Conservation (phyloP, 179 eudicot species). For the Camellia oleifera region DNA sequence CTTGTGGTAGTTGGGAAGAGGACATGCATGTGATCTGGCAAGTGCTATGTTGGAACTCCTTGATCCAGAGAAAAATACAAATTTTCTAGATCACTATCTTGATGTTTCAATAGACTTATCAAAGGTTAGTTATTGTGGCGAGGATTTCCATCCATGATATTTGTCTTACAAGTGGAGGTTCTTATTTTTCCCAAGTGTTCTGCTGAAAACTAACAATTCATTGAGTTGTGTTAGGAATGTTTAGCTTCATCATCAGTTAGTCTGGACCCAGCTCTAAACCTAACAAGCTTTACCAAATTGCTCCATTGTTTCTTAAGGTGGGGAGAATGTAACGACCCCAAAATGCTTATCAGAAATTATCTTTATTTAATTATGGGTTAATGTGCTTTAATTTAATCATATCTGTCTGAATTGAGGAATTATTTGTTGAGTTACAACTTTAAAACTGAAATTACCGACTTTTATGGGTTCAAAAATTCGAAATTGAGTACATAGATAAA, state of each 20-base stretch:
- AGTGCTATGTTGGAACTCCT: slow-evolving; percentile 99
- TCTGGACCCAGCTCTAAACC: neutral
- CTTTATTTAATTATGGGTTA: too few relatives aligned
- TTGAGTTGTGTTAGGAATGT: too few relatives aligned
- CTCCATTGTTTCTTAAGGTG: neutral
- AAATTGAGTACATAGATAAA: too few relatives aligned
- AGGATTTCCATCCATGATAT: neutral
- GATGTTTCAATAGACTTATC: slow-evolving; percentile 85
- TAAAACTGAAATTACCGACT: too few relatives aligned
- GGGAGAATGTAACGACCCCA: too few relatives aligned
- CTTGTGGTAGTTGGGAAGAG: slow-evolving; percentile 69
- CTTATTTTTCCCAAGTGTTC: neutral
- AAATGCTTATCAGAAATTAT: too few relatives aligned
- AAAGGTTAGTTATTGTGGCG: slow-evolving; percentile 54
- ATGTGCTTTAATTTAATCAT: too few relatives aligned
- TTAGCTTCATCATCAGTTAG: neutral
- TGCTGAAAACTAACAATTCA: neutral
- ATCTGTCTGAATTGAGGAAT: too few relatives aligned
- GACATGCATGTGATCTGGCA: slow-evolving; percentile 98
- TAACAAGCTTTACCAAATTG: slow-evolving; percentile 6
- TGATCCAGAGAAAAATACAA: slow-evolving; percentile 98
- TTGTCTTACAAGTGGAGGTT: neutral
- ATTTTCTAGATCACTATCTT: slow-evolving; percentile 87
- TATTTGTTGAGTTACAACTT: too few relatives aligned
- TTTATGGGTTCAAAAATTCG: too few relatives aligned